phyloP scores from a whole-genome alignment of 352 stramenopile genomes.

The Phytopythium montanum region DNA sequence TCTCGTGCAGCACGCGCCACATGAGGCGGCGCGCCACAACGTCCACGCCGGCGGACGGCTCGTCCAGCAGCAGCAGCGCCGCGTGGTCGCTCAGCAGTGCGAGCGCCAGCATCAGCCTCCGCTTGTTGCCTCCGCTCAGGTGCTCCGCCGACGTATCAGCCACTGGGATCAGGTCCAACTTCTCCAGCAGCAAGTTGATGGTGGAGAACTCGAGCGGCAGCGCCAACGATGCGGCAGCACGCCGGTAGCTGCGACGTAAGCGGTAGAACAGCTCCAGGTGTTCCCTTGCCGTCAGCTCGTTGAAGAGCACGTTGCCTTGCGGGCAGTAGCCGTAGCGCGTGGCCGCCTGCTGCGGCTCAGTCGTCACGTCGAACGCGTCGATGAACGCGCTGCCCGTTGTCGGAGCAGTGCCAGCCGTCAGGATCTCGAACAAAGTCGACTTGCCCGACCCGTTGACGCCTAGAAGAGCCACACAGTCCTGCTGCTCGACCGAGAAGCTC shows the following conservation, averaged over 20 bases:
- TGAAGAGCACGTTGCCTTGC: slow-evolving; percentile 75
- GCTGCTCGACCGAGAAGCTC: slow-evolving; percentile 78
- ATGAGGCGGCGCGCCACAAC: slow-evolving; percentile 75
- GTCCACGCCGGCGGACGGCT: slow-evolving; percentile 78
- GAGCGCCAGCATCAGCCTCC: slow-evolving; percentile 73
- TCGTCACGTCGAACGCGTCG: slow-evolving; percentile 54
- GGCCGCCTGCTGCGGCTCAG: slow-evolving; percentile 43
- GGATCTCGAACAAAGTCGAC: slow-evolving; percentile 96
- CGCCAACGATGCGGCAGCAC: slow-evolving; percentile 4
- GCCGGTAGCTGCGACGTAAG: slow-evolving; percentile 28
- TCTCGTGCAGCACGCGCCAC: slow-evolving; percentile 74
- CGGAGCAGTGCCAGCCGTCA: slow-evolving; percentile 89
- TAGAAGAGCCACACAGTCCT: slow-evolving; percentile 91
- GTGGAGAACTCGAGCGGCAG: slow-evolving; percentile 21
- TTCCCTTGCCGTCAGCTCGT: slow-evolving; percentile 65
- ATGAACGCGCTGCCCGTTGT: slow-evolving; percentile 59
- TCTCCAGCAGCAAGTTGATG: slow-evolving; percentile 41
- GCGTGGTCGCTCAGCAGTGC: slow-evolving; percentile 64
- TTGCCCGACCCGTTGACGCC: slow-evolving; percentile 96
- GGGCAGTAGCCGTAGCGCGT: slow-evolving; percentile 76
- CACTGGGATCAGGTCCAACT: slow-evolving; percentile 62
- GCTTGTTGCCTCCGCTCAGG: slow-evolving; percentile 82
- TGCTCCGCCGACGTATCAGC: slow-evolving; percentile 48
- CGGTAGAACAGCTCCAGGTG: slow-evolving; percentile 72
- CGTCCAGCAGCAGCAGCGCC: slow-evolving; percentile 68